Base-by-base conservation (phyloP, 2,329 filamentous ascomycete genomes). In the Epicoccum sorghinum region DNA sequence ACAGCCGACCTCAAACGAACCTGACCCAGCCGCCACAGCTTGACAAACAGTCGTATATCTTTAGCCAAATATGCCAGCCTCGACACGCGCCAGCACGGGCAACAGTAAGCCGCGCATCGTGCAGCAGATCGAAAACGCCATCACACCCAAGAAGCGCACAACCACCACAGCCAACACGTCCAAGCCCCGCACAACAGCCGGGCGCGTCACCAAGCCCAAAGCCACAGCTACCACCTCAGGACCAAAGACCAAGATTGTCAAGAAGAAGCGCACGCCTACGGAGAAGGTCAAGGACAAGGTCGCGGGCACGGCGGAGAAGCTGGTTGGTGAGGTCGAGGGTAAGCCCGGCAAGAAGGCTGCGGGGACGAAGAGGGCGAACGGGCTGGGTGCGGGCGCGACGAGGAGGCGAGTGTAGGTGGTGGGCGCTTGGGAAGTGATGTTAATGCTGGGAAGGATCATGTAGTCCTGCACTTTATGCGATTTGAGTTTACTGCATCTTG, bases 31-130 rank as follows among this genome's bases (percentile, higher is more conserved):
- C 25, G 8, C 30, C 27, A 8, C 25, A 55, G 47, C 32, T 24
- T 24, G 12, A 37, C 18, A 18, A 42, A 12, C 32, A 36, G 25
- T 33, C 12, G 36, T 7, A 10, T 27, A 13, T 18, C 6, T 5
- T 23, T 42, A 55, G 10, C 13, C 27, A 29, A 18, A 29, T 9
- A 55, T 55, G 52, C 42, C 52, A 33, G 47, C 52, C 30, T 50
- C 52, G 14, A 55, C 52, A 25, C 52, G 52, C 38, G 52, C 52
- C 32, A 55, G 47, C 27, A 55, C 52, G 8, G 61, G 61, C 29
- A 60, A 61, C 74, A 79, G 80, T 59, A 79, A 78, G 70, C 82
- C 82, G 57, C 80, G 82, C 67, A 73, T 83, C 68, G 78, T 83
- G 68, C 69, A 75, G 55, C 73, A 77, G 39, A 68, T 83, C 65